A percentile compares a stretch with the other conserved stretches of the same genome.
phyloP scores from a whole-genome alignment of 1,139 yeast species.

The Martiniozyma asiatica region DNA sequence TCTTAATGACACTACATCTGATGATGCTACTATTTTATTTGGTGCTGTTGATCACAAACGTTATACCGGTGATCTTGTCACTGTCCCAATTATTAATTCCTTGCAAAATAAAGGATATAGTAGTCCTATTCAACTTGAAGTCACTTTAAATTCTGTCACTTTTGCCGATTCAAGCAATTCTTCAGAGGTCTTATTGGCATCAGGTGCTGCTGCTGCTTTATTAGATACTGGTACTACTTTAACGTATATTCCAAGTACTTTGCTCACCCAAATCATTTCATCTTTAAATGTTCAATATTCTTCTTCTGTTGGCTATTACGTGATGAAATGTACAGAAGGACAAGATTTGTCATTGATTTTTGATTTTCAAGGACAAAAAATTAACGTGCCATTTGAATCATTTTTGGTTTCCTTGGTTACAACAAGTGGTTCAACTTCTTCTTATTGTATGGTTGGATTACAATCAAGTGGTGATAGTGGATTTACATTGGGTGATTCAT shows the following conservation, averaged over 20 bases:
- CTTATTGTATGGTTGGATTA: constrained; percentile 16
- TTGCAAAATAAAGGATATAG: constrained; percentile 19
- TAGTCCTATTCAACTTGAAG: constrained; percentile 29
- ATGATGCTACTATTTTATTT: constrained; percentile 37
- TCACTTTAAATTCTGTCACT: constrained; percentile 28
- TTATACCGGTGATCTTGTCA: constrained; percentile 33
- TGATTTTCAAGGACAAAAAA: constrained; percentile 40
- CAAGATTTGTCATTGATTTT: constrained; percentile 24
- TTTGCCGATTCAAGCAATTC: constrained; percentile 3
- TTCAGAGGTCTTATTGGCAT: constrained; percentile 24
- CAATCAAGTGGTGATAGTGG: constrained; percentile 20
- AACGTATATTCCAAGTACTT: constrained; percentile 36
- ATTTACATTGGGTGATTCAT: constrained; percentile 56
- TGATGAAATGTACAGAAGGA: constrained; percentile 22
- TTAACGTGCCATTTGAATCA: constrained; percentile 35
- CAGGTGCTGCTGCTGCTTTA: constrained; percentile 32
- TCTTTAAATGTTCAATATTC: constrained; percentile 29
- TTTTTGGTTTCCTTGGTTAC: constrained; percentile 18
- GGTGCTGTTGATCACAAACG: constrained; percentile 49
- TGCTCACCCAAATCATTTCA: constrained; percentile 29
- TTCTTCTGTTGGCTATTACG: constrained; percentile 24
- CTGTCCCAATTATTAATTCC: constrained; percentile 33
- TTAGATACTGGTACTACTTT: constrained; percentile 63
- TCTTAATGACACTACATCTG: constrained; percentile 28
- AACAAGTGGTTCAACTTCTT: constrained; percentile 5